Evolutionary conservation across 768 basidiomycete genomes (phyloP).

Genomic region (Grammothele lineata): DNA sequence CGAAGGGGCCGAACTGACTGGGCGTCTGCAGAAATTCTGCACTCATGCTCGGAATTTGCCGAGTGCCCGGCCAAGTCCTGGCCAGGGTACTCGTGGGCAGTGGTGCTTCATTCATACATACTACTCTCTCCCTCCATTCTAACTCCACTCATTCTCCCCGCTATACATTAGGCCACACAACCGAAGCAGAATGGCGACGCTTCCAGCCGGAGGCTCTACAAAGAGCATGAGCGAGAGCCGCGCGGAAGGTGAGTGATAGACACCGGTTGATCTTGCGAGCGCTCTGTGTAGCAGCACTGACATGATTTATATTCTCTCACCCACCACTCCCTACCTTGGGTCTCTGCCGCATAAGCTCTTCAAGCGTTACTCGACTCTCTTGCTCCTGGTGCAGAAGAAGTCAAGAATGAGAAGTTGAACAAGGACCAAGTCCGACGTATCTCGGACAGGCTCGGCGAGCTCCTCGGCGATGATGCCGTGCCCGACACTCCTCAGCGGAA

Average conservation of each 20-base stretch:
- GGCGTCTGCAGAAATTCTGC: slow-evolving; percentile 20
- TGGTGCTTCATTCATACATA: no score
- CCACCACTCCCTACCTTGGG: no score
- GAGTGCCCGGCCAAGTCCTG: no score
- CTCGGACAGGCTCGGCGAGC: slow-evolving; percentile 55
- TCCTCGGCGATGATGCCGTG: slow-evolving; percentile 45
- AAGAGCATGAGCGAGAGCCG: slow-evolving; percentile 28
- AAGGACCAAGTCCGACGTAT: slow-evolving; percentile 49
- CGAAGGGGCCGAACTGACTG: slow-evolving; percentile 6
- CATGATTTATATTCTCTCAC: neutral
- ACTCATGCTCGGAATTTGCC: slow-evolving; percentile 16
- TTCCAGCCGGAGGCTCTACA: slow-evolving; percentile 4
- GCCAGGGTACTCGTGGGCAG: no score
- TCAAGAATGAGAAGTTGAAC: slow-evolving; percentile 28
- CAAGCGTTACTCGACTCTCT: slow-evolving; percentile 37
- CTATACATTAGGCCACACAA: no score
- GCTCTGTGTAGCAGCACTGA: slow-evolving; percentile 2
- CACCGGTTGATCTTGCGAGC: neutral
- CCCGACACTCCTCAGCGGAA: slow-evolving; percentile 32
- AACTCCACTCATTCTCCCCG: no score
- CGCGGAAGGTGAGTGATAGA: slow-evolving; percentile 31
- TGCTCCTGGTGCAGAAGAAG: slow-evolving; percentile 18
- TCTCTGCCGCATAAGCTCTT: slow-evolving; percentile 27
- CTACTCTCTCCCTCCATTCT: no score
- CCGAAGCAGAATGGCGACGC: slow-evolving; percentile 13